Percentiles rank a stretch among this genome's conserved stretches.
Evolutionary conservation across 225 moss, liverwort and hornwort genomes (phyloP).

Genomic region (Physcomitrium patens): DNA sequence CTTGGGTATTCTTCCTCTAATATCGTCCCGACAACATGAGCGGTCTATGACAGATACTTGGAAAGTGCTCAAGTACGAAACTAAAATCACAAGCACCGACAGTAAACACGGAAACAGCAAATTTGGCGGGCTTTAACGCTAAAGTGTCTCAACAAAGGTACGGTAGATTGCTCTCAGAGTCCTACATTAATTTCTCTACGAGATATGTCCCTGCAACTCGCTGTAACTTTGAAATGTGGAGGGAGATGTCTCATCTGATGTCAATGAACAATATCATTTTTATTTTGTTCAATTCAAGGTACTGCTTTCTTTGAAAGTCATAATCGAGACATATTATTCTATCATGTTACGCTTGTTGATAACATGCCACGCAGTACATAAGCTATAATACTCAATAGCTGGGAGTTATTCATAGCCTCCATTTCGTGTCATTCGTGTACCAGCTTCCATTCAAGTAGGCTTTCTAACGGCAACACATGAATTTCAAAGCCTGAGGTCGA

Average conservation of each 20-base stretch:
- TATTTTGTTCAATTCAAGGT: slow-evolving; percentile 12
- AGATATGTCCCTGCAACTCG: neutral
- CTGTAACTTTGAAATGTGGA: neutral
- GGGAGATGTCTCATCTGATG: slow-evolving; percentile 14
- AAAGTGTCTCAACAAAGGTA: slow-evolving; percentile 15
- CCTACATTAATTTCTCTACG: neutral
- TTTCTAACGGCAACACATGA: neutral
- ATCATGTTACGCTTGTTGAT: slow-evolving; percentile 1
- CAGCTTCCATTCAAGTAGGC: neutral
- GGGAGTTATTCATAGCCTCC: neutral
- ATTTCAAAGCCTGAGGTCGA: slow-evolving; percentile 7
- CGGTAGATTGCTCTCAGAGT: slow-evolving; percentile 22
- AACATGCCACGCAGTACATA: slow-evolving; percentile 2
- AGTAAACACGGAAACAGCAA: slow-evolving; percentile 12
- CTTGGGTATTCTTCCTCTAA: neutral
- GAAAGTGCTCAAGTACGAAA: slow-evolving; percentile 9
- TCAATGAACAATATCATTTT: no score
- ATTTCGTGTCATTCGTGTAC: neutral
- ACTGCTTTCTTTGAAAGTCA: slow-evolving; percentile 21
- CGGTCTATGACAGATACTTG: slow-evolving; percentile 11
- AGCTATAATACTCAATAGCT: slow-evolving; percentile 15
- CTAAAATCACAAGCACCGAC: slow-evolving; percentile 19
- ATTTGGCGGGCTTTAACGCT: slow-evolving; percentile 5
- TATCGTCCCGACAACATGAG: slow-evolving; percentile 1
- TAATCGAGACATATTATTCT: slow-evolving; percentile 11